Percentiles rank a stretch among this genome's conserved stretches.
Evolutionary conservation across 1,284 basidiomycete genomes (phyloP).

Genomic region (Melanopsichium pennsylvanicum): DNA sequence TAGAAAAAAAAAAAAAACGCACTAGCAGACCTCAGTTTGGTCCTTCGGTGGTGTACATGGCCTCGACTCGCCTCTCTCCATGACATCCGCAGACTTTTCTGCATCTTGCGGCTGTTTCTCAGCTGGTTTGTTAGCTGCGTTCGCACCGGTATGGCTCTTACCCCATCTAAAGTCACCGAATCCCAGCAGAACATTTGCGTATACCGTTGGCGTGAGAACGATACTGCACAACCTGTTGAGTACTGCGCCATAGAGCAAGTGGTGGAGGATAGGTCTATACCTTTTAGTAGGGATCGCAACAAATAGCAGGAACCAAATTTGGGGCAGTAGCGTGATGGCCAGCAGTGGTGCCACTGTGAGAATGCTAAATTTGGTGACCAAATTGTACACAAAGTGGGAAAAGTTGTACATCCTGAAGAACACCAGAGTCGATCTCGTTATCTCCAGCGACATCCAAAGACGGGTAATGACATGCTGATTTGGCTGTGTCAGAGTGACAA

Average conservation of each 20-base stretch:
- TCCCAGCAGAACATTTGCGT: constrained; percentile 24
- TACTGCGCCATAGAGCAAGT: constrained; percentile 19
- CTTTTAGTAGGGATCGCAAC: constrained; percentile 13
- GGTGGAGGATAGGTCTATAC: constrained; percentile 12
- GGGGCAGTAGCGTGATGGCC: constrained; percentile 25
- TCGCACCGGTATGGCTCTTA: constrained; percentile 20
- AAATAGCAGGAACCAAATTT: constrained; percentile 33
- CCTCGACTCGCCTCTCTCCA: constrained; percentile 14
- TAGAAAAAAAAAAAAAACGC: no score
- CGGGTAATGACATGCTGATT: constrained; percentile 26
- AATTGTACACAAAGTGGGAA: constrained; percentile 25
- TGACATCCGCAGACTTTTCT: constrained; percentile 1
- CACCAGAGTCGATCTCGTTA: constrained; percentile 17
- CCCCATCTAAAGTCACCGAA: constrained; percentile 36
- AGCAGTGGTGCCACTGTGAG: constrained; percentile 18
- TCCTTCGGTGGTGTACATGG: constrained; percentile 14
- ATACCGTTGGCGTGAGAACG: constrained; percentile 26
- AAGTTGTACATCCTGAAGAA: constrained; percentile 34
- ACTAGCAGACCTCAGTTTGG: constrained; percentile 17
- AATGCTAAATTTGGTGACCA: constrained; percentile 17
- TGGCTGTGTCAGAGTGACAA: constrained; percentile 15
- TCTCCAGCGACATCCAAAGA: constrained; percentile 25
- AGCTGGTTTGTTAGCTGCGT: constrained; percentile 1
- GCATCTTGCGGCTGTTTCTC: neutral
- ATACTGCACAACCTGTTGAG: constrained; percentile 20